Base-by-base conservation (phyloP, 2,329 filamentous ascomycete species). In the Nemania abortiva region DNA sequence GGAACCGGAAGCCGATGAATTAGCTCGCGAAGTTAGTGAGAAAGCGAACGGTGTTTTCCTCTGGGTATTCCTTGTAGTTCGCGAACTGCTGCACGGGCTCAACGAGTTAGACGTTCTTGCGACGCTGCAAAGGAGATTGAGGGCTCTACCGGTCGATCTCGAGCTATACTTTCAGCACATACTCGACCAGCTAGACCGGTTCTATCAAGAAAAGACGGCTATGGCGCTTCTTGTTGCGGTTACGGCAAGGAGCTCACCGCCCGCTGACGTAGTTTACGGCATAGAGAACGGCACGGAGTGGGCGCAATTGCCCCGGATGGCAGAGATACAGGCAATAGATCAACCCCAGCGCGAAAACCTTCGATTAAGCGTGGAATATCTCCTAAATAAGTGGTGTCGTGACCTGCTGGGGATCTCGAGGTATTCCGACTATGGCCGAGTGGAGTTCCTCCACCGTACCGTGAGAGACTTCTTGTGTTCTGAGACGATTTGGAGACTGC, bases 1-100 rank as follows among this genome's bases (percentile, higher is more conserved):
- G 5, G 39, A 42, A 11, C 39, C 39, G 15, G 39, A 15, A 15
- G 39, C 39, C 13, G 39, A 42, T 50, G 15, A 11, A 22, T n/a
- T 18, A 29, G 50, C 50, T 57, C 15, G 56, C 39, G 18, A 57
- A 29, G 22, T 66, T 56, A 61, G 39, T 10, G 42, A 56, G 13
- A 56, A 66, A 11, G 56, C 63, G 7, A 29, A 55, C 7, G 63
- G 63, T 4, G 63, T 66, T 20, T 66, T 66, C 9, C 24, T 66
- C 13, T 66, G 56, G 56, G 56, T 60, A 20, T 49, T 55, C 31
- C 20, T 62, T 7, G 64, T 57, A 2, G 58, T 62, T 9, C 29
- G 52, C 5, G 29, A 56, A 18, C 31, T 66, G 1, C 52, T 62
- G 1, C 39, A 66, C 9, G 64, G 64, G 18, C 52, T 62, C 7